Evolutionary conservation across 305 asterid species (phyloP), one percentile per base, ranked within the genome.

Genomic region (Fraxinus dipetala): DNA sequence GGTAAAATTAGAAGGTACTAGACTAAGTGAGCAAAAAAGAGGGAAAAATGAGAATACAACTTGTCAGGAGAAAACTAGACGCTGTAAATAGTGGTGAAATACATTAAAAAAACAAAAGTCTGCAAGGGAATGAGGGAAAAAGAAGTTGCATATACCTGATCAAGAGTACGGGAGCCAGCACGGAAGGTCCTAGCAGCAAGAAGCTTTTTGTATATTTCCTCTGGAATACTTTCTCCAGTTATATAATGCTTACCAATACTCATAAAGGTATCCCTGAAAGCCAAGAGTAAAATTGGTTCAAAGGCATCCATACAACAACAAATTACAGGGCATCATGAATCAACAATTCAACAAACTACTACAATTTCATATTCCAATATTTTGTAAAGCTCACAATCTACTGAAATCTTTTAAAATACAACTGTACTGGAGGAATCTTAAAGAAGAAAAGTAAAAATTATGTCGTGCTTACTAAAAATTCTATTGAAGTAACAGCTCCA

Each of bases 141-240:
- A 61, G 83, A 82, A 43, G 75, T 76, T 73, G 84, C 76, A 59
- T 88, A 76, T 75, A 93, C 99, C 97, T 94, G 98, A 85, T 97
- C 91, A 80, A 96, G 99, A 87, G 94, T 94, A 38, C 85, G 63
- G 85, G 98, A 89, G 81, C 99, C 98, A 77, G 98, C 98, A 84
- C 97, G 98, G 89, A 90, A 96, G 61, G 98, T 96, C 89, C 98
- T 92, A 31, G 98, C 98, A 80, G 98, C 97, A 82, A 96, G 98
- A 89, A 96, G 98, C 91, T 92, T 96, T 87, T 89, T 72, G 88
- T 96, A 96, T 81, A 94, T 90, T 81, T 84, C 98, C 87, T 96
- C 98, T 14, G 98, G 98, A 83, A 94, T 92, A 84, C 86, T 82
- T 87, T 96, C 97, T 80, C 95, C 98, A 63, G 98, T 92, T 89